Conservation (phyloP, 1,284 basidiomycete species). For the Rhizoctonia solani region DNA sequence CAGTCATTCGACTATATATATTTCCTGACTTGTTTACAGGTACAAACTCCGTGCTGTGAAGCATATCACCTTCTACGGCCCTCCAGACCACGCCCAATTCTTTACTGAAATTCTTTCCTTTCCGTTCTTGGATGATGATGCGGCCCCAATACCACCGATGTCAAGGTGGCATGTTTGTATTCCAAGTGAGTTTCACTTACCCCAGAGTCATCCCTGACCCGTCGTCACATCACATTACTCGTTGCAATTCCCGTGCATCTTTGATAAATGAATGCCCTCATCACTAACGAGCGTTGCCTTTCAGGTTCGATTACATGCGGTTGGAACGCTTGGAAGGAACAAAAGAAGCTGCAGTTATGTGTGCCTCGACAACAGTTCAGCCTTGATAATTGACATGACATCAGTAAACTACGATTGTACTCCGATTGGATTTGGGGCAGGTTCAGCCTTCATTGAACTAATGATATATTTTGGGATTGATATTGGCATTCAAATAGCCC, state of each 20-base stretch:
- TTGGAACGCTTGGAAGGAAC: slow-evolving; percentile 77
- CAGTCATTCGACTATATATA: not conserved
- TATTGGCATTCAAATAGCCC: too few species aligned
- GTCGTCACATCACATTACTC: too few species aligned
- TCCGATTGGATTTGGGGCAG: not conserved
- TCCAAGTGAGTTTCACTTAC: slow-evolving; percentile 61
- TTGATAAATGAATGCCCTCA: not conserved
- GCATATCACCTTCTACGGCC: slow-evolving; percentile 90
- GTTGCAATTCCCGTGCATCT: too few species aligned
- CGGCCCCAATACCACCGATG: slow-evolving; percentile 69
- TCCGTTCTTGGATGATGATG: slow-evolving; percentile 78
- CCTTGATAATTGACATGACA: not conserved
- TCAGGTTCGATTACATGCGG: slow-evolving; percentile 67
- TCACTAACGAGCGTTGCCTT: not conserved
- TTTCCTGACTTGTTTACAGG: slow-evolving; percentile 48
- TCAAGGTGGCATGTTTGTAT: slow-evolving; percentile 78
- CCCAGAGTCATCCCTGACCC: too few species aligned
- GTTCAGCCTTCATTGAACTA: not conserved
- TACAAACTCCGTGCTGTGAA: slow-evolving; percentile 91
- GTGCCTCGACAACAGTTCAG: not conserved
- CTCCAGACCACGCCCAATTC: slow-evolving; percentile 88
- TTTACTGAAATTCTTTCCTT: slow-evolving; percentile 87
- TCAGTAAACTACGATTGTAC: too few species aligned
- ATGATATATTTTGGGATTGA: not conserved
- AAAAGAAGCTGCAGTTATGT: slow-evolving; percentile 47